Evolutionary conservation across 1,284 basidiomycete species (phyloP).

Genomic region (Pseudozyma tsukubaensis): DNA sequence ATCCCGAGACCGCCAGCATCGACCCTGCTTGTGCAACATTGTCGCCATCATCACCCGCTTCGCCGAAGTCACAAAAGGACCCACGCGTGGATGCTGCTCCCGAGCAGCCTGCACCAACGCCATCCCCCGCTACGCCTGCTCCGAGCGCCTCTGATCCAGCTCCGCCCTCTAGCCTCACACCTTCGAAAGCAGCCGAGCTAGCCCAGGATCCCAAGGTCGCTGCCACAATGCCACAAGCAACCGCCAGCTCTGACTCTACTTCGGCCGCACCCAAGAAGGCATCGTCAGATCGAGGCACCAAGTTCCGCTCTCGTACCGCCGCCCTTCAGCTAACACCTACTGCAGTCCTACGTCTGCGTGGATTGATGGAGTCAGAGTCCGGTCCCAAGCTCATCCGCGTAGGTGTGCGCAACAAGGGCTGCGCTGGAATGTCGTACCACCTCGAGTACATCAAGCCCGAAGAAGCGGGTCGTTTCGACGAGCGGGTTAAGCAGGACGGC

Average conservation of each 20-base stretch:
- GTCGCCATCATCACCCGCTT: slow-evolving; percentile 53
- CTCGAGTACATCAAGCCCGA: slow-evolving; percentile 83
- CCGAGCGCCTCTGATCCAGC: slow-evolving; percentile 37
- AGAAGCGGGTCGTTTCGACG: slow-evolving; percentile 88
- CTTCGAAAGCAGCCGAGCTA: slow-evolving; percentile 37
- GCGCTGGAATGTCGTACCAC: slow-evolving; percentile 96
- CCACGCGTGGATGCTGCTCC: slow-evolving; percentile 25
- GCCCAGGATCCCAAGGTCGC: slow-evolving; percentile 41
- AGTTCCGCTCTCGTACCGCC: slow-evolving; percentile 54
- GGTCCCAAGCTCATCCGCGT: slow-evolving; percentile 89
- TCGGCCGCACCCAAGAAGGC: slow-evolving; percentile 29
- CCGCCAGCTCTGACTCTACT: slow-evolving; percentile 13
- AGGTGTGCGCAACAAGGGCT: slow-evolving; percentile 97
- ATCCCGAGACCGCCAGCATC: slow-evolving; percentile 25
- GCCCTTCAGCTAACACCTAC: slow-evolving; percentile 72
- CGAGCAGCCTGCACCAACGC: slow-evolving; percentile 20
- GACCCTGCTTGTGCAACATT: slow-evolving; percentile 54
- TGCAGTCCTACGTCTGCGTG: slow-evolving; percentile 74
- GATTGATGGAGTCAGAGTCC: slow-evolving; percentile 80
- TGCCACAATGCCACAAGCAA: slow-evolving; percentile 46
- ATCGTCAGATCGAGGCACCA: slow-evolving; percentile 44
- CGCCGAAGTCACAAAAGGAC: slow-evolving; percentile 50
- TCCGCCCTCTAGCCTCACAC: slow-evolving; percentile 21
- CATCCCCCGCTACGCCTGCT: slow-evolving; percentile 35
- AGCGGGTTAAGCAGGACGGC: slow-evolving; percentile 80